A percentile compares a stretch with the other conserved stretches of the same genome.
Evolutionary conservation across 2,329 filamentous ascomycete species (phyloP).

Genomic region (Arthroderma uncinatum): DNA sequence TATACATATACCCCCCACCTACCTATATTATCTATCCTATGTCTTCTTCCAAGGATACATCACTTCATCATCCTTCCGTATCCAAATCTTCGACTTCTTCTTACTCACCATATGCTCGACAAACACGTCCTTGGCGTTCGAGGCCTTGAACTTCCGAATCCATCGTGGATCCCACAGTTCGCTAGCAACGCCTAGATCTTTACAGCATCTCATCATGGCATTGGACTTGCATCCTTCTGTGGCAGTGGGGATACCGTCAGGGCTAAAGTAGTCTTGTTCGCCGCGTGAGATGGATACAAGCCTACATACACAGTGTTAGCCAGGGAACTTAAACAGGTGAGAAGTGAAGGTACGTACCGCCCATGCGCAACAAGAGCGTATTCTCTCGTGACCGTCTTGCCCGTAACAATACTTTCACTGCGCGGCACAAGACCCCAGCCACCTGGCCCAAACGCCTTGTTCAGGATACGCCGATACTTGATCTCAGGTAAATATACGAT

Average conservation of each 20-base stretch:
- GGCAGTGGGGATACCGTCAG: constrained; percentile 83
- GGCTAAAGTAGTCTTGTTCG: constrained; percentile 85
- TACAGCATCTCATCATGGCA: constrained; percentile 94
- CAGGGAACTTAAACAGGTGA: constrained; percentile 8
- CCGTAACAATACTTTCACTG: constrained; percentile 74
- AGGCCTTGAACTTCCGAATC: constrained; percentile 68
- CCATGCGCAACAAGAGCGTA: constrained; percentile 85
- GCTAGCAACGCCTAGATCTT: constrained; percentile 86
- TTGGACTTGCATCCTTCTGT: constrained; percentile 97
- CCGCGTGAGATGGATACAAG: constrained; percentile 86
- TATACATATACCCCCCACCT: background rate
- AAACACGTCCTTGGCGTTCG: constrained; percentile 67
- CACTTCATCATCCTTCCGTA: constrained; percentile 70
- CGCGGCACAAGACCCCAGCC: constrained; percentile 90
- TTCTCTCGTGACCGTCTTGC: constrained; percentile 71
- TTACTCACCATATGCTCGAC: constrained; percentile 80
- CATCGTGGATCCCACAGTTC: constrained; percentile 95
- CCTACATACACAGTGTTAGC: constrained; percentile 41
- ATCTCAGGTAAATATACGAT: constrained; percentile 96
- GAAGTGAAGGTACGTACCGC: constrained; percentile 44
- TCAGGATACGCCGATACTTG: constrained; percentile 87
- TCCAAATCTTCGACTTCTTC: constrained; percentile 79
- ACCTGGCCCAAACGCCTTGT: constrained; percentile 82
- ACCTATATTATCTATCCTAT: background rate
- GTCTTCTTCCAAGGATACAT: constrained; percentile 48